Conservation (phyloP, 2,329 filamentous ascomycete genomes). For the Colletotrichum musae region DNA sequence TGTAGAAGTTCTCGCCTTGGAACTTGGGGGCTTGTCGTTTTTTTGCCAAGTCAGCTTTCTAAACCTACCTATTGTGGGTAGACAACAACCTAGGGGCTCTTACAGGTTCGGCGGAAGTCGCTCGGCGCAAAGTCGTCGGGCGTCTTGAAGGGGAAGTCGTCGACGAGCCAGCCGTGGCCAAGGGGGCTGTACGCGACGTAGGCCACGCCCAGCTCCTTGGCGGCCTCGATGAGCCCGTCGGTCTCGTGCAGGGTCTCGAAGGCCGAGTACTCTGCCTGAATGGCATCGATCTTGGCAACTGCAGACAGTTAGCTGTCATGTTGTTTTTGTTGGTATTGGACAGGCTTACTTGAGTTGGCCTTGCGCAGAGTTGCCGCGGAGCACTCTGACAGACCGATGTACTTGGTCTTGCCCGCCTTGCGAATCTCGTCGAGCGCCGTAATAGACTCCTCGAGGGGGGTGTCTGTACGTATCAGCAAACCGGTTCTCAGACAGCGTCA, state of each 20-base stretch:
- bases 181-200: constrained; percentile 63
- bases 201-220: constrained; percentile 56
- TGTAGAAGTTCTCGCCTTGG: constrained; percentile 62
- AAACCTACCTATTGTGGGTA: neutral
- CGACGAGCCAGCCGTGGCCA: constrained; percentile 63
- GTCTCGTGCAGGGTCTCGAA: constrained; percentile 45
- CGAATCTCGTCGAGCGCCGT: constrained; percentile 61
- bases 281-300: constrained; percentile 63
- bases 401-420: constrained; percentile 62
- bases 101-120: constrained; percentile 57
- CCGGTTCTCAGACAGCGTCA: neutral
- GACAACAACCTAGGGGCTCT: constrained; percentile 18
- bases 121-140: constrained; percentile 61
- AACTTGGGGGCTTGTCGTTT: constrained; percentile 48
- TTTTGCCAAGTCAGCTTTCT: constrained; percentile 43
- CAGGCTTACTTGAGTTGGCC: constrained; percentile 57
- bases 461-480: constrained; percentile 45
- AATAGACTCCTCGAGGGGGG: constrained; percentile 63
- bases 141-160: constrained; percentile 57
- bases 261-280: constrained; percentile 62
- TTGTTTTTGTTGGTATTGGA: neutral
- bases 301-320: neutral
- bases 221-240: constrained; percentile 55
- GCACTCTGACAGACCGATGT: constrained; percentile 63
- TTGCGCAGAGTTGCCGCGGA: constrained; percentile 60